A percentile compares a stretch with the other conserved stretches of the same genome.
These are phyloP conservation scores for Phytophthora idaei DNA, from an alignment of 352 stramenopile species.

Conservation along the genomic window DNA sequence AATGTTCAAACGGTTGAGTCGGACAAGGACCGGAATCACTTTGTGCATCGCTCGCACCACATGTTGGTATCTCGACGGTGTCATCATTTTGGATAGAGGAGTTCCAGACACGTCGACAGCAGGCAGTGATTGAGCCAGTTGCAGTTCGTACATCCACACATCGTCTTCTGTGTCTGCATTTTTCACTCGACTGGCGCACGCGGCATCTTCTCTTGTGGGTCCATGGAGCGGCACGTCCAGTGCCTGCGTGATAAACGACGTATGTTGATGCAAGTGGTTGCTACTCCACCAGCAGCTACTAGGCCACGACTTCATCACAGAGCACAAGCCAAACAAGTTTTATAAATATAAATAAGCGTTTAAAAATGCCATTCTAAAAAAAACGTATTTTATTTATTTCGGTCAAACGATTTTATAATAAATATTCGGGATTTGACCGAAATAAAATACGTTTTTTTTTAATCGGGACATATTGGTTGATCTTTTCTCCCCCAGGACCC, in stretches of 20 bases:
- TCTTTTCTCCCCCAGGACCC: no score
- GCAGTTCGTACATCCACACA: constrained; percentile 23
- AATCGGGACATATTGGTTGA: no score
- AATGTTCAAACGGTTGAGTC: constrained; percentile 16
- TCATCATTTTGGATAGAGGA: constrained; percentile 12
- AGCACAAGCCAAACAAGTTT: neutral
- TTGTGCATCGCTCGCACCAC: constrained; percentile 10
- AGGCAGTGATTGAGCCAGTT: constrained; percentile 8
- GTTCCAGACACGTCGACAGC: constrained; percentile 18
- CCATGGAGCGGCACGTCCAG: neutral
- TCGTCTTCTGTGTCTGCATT: neutral
- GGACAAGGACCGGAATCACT: constrained; percentile 14
- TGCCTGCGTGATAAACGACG: neutral
- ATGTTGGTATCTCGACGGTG: neutral
- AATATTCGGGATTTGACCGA: no score
- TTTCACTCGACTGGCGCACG: neutral
- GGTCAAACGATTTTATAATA: no score
- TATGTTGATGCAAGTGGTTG: neutral
- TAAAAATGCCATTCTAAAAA: no score
- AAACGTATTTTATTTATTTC: no score
- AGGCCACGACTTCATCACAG: neutral
- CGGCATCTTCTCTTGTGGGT: neutral
- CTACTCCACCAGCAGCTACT: neutral
- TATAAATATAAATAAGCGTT: no score
- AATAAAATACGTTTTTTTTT: no score